A percentile compares a stretch with the other conserved stretches of the same genome.
These are phyloP conservation scores for Eucommia ulmoides DNA, from an alignment of 257 asterid genomes.

Conservation along the genomic window DNA sequence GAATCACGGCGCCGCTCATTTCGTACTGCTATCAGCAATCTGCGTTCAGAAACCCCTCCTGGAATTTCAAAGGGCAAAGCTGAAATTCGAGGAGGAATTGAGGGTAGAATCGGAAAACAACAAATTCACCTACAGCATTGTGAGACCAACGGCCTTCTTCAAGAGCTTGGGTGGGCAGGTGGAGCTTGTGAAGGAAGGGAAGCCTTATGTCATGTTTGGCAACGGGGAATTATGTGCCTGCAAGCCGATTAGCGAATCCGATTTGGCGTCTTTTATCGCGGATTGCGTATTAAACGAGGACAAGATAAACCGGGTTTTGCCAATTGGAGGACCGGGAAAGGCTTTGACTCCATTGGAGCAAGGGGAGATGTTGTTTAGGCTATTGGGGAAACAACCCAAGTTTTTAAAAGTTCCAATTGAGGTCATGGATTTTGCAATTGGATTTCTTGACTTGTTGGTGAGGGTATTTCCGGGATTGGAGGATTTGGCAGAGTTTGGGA, in stretches of 20 bases:
- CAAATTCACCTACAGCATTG: constrained; percentile 65
- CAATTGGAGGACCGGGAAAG: constrained; percentile 82
- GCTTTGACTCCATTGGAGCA: constrained; percentile 93
- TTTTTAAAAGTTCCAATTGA: constrained; percentile 78
- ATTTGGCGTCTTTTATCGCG: constrained; percentile 63
- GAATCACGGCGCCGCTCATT: constrained; percentile 77
- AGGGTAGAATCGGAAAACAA: constrained; percentile 38
- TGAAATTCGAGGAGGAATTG: constrained; percentile 75
- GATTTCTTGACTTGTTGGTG: constrained; percentile 71
- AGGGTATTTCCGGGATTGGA: constrained; percentile 69
- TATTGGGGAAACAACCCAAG: constrained; percentile 60
- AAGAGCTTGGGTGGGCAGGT: constrained; percentile 97
- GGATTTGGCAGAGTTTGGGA: constrained; percentile 90
- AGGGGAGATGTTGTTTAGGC: constrained; percentile 79
- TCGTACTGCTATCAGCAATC: constrained; percentile 79
- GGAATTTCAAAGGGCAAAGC: constrained; percentile 88
- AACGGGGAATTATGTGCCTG: constrained; percentile 88
- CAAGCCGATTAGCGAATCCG: constrained; percentile 87
- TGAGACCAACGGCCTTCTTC: constrained; percentile 96
- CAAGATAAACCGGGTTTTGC: constrained; percentile 45
- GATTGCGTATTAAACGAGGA: constrained; percentile 66
- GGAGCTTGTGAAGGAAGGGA: constrained; percentile 82
- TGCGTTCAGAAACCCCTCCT: constrained; percentile 98
- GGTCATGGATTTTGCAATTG: constrained; percentile 84
- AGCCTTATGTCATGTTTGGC: constrained; percentile 98